Evolutionary conservation across 2,329 filamentous ascomycete species (phyloP), one percentile per base, ranked within the genome.

Genomic region (Thermochaetoides dissita): DNA sequence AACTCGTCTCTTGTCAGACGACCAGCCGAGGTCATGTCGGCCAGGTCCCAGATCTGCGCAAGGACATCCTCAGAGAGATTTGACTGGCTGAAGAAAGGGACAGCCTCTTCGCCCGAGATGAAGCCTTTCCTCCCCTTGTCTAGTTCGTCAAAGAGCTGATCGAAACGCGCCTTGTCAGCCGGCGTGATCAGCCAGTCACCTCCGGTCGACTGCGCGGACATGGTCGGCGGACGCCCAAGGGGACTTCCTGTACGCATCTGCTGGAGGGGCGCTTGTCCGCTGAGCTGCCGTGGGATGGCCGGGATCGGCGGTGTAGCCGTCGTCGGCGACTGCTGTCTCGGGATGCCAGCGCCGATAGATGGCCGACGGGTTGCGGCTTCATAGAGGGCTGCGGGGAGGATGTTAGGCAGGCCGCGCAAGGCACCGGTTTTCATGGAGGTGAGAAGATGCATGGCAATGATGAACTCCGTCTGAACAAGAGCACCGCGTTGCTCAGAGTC

Each of bases 361-460:
- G 68, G 71, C 53, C 82, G 73, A 49, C 87, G 75, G 38, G 84
- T 78, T 7, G 91, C 91, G 37, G 88, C 89, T 57, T 98, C 91
- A 56, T 93, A 94, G 6, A 98, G 68, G 8, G 81, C 84, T 9
- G 84, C 78, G 6, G 91, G 91, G 2, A 98, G 72, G 28, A 82
- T 76, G 46, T 68, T 81, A 1, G 91, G 91, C 43, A 96, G 70
- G 12, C 74, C 78, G 49, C 85, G 79, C 59, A 98, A 72, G 30
- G 79, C 71, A 17, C 87, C 84, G 9, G 79, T 82, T 68, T 94
- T 94, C 64, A 85, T 86, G 9, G 87, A 94, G 10, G 86, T 89
- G 48, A 98, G 71, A 46, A 98, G 69, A 61, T 98, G 91, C 91
- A 98, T 98, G 37, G 91, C 91, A 56, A 98, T 93, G 57, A 94